Percentiles rank a stretch among this genome's conserved stretches.
phyloP scores from a whole-genome alignment of 805 yeast genomes.

The Debaryomyces maramus region DNA sequence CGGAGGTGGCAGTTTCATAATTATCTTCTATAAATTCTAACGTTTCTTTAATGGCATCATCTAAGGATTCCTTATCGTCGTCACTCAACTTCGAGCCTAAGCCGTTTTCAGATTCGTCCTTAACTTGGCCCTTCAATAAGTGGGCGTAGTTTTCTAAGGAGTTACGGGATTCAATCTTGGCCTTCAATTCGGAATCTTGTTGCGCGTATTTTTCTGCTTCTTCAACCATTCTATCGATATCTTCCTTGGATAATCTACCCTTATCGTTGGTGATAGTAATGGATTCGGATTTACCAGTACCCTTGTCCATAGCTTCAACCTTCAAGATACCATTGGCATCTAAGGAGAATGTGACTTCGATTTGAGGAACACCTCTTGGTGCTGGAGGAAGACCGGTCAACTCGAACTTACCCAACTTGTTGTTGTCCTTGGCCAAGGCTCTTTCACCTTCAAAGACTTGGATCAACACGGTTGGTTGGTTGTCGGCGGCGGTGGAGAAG shows the following conservation, averaged over 20 bases:
- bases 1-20: slow-evolving; percentile 82
- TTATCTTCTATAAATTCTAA: slow-evolving; percentile 83
- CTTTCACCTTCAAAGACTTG: slow-evolving; percentile 99
- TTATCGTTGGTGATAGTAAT: slow-evolving; percentile 98
- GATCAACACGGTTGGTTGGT: slow-evolving; percentile 98
- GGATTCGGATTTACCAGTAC: slow-evolving; percentile 97
- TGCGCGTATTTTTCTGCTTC: slow-evolving; percentile 88
- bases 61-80: slow-evolving; percentile 86
- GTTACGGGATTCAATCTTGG: slow-evolving; percentile 44
- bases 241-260: slow-evolving; percentile 95
- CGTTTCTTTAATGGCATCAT: slow-evolving; percentile 85
- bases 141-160: slow-evolving; percentile 48
- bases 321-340: slow-evolving; percentile 99
- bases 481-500: slow-evolving; percentile 97
- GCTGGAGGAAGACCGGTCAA: slow-evolving; percentile 97
- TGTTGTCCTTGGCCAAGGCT: slow-evolving; percentile 97
- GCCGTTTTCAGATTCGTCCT: slow-evolving; percentile 37
- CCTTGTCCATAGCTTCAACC: slow-evolving; percentile 98
- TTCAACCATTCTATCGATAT: slow-evolving; percentile 96
- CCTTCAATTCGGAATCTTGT: slow-evolving; percentile 46
- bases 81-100: slow-evolving; percentile 80
- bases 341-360: slow-evolving; percentile 98
- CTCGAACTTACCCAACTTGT: slow-evolving; percentile 97
- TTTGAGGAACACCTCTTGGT: slow-evolving; percentile 98
- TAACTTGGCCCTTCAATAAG: slow-evolving; percentile 46